Conservation (phyloP, 1,284 basidiomycete species). For the Lentinus polychrous region DNA sequence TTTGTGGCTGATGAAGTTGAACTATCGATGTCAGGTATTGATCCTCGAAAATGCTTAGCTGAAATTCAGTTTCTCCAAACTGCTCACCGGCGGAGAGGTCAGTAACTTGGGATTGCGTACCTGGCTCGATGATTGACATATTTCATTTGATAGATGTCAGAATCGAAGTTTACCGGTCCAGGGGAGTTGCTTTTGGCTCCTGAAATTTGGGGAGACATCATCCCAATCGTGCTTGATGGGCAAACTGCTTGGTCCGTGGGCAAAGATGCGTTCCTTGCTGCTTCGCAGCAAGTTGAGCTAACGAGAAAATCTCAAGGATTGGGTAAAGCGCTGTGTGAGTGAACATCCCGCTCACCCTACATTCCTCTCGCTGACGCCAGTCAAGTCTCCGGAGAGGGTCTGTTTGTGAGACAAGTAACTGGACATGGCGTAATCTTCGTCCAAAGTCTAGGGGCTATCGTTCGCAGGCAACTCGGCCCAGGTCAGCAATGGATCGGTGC, state of each 20-base stretch:
- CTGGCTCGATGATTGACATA: neutral
- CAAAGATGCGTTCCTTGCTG: slow-evolving; percentile 27
- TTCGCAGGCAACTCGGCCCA: slow-evolving; percentile 21
- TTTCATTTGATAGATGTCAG: slow-evolving; percentile 16
- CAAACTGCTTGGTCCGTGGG: slow-evolving; percentile 22
- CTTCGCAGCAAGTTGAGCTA: slow-evolving; percentile 20
- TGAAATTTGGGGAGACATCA: slow-evolving; percentile 29
- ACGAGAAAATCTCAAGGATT: slow-evolving; percentile 23
- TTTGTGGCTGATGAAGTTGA: slow-evolving; percentile 5
- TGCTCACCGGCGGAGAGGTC: slow-evolving; percentile 23
- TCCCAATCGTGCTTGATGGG: slow-evolving; percentile 24
- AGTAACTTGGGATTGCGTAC: slow-evolving; percentile 5
- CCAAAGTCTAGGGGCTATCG: slow-evolving; percentile 25
- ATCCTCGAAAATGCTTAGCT: slow-evolving; percentile 8
- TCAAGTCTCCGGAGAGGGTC: slow-evolving; percentile 28
- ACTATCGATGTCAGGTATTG: neutral
- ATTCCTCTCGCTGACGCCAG: neutral
- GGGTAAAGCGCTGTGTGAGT: slow-evolving; percentile 26
- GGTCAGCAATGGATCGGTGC: slow-evolving; percentile 29
- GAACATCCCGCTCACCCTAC: neutral
- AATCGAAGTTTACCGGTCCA: slow-evolving; percentile 24
- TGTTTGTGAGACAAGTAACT: slow-evolving; percentile 22
- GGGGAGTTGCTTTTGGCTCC: slow-evolving; percentile 28
- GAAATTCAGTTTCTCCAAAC: slow-evolving; percentile 25
- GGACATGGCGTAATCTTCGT: slow-evolving; percentile 27